Evolutionary conservation across 805 yeast genomes (phyloP), one percentile per base, ranked within the genome.

Genomic region (Metschnikowia dekortorum): DNA sequence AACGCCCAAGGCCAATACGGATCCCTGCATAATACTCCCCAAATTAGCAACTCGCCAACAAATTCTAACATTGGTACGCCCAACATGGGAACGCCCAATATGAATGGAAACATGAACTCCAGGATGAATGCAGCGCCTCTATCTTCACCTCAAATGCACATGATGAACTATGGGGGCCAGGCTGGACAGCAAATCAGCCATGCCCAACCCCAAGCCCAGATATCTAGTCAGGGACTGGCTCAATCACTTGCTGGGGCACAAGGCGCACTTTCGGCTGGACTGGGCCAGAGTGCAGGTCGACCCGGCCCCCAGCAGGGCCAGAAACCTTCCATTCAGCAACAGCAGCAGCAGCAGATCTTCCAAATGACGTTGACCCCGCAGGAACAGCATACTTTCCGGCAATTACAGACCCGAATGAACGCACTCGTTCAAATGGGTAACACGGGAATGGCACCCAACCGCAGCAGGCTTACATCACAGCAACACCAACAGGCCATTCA

Each of bases 321-420:
- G 28, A 58, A 54, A 35, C 49, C 64, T 1, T 53, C 64, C n/a
- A 63, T 62, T 44, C 76, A 70, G 51, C 76, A 70, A 50, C 74
- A 69, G 46, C 76, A 72, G 46, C 77, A 73, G 47, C 77, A 73
- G 55, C 77, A 73, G 51, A 68, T 73, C n/a, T 73, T 73, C 68
- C 76, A 70, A 46, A 66, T 57, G 51, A 60, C 74, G 9, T 63
- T 73, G 42, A 58, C 70, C 3, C 70, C 75, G 1, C 72, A 71
- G 48, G 78, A 73, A 50, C 78, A 73, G 49, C 74, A 68, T 44
- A 55, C 63, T 5, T 73, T 70, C 62, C 66, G 70, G 50, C 76
- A 72, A 44, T 57, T 69, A 48, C 78, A 73, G 52, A 54, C 65
- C 2, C 62, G 70, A 39, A 69, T 72, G 69, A 67, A 63, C 49